A percentile compares a stretch with the other conserved stretches of the same genome.
Conservation (phyloP, 371 early-diverging fungal genomes). For the Rhizopus delemar region DNA sequence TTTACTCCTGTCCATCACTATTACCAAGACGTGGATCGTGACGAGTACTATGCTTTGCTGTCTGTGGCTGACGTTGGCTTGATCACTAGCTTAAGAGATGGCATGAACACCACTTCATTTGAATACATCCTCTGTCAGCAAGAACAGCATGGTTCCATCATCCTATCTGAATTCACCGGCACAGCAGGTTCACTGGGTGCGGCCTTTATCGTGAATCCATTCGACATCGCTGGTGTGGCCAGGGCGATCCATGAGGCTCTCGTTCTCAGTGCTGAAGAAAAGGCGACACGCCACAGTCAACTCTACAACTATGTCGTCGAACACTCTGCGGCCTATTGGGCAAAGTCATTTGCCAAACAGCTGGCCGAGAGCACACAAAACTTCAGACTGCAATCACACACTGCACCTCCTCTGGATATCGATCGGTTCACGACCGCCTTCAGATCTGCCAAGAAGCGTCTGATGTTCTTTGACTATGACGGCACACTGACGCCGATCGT, state of each 20-base stretch:
- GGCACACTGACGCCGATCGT: conserved; percentile 84
- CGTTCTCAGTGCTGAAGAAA: conserved; percentile 76
- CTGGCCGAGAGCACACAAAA: conserved; percentile 25
- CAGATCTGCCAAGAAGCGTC: conserved; percentile 56
- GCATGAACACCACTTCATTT: conserved; percentile 98
- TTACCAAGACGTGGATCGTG: conserved; percentile 91
- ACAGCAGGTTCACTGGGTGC: conserved; percentile 89
- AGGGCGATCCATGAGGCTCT: conserved; percentile 87
- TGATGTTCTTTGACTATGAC: conserved; percentile 88
- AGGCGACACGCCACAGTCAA: conserved; percentile 74
- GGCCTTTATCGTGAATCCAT: conserved; percentile 94
- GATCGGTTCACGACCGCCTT: conserved; percentile 45
- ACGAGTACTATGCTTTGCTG: conserved; percentile 95
- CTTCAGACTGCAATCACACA: conserved; percentile 47
- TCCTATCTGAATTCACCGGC: conserved; percentile 97
- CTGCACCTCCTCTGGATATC: conserved; percentile 69
- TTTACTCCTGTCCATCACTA: conserved; percentile 95
- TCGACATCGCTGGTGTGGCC: conserved; percentile 92
- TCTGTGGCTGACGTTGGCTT: conserved; percentile 92
- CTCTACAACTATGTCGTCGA: conserved; percentile 79
- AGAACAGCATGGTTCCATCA: conserved; percentile 85
- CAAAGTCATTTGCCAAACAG: conserved; percentile 73
- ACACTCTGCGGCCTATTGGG: conserved; percentile 93
- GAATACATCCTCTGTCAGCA: conserved; percentile 98
- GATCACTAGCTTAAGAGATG: conserved; percentile 96